Conservation (phyloP, 2,329 filamentous ascomycete species). For the Colletotrichum cuscutae region DNA sequence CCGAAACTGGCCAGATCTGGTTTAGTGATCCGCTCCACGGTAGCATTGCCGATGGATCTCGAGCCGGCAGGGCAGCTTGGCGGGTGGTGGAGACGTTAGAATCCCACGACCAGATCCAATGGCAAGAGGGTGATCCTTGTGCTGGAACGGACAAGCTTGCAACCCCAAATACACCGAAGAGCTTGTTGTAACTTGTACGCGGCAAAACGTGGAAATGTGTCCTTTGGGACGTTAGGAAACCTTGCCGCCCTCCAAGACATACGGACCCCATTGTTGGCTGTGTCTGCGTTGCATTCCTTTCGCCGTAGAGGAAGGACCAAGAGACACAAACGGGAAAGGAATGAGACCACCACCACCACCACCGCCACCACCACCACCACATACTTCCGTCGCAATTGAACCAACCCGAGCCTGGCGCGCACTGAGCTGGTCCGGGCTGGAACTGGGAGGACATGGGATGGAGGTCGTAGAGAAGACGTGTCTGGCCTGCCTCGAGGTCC, state of each 20-base stretch:
- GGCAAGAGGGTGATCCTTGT: conserved; percentile 16
- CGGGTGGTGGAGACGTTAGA: conserved; percentile 14
- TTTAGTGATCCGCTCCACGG: conserved; percentile 30
- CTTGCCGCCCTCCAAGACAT: background rate
- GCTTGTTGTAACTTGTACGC: background rate
- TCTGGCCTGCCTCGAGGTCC: background rate
- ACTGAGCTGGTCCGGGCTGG: conserved; percentile 9
- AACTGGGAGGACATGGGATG: conserved; percentile 8
- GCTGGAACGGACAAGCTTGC: conserved; percentile 10
- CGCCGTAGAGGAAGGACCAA: background rate
- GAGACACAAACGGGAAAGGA: conserved; percentile 1
- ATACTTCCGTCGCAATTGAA: background rate
- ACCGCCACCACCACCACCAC: conserved; percentile 13
- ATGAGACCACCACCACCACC: conserved; percentile 1
- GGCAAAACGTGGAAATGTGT: conserved; percentile 26
- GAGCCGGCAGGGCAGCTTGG: conserved; percentile 31
- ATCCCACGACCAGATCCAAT: background rate
- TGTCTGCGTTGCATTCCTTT: background rate
- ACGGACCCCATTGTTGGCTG: conserved; percentile 1
- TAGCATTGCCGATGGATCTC: conserved; percentile 27
- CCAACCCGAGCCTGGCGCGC: conserved; percentile 16
- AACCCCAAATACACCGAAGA: background rate
- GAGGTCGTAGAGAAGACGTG: background rate
- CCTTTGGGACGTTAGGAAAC: conserved; percentile 3
- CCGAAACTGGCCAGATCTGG: conserved; percentile 25